A percentile compares a stretch with the other conserved stretches of the same genome.
Evolutionary conservation across 202 grass and related monocot genomes (phyloP).

Genomic region (Schoenoplectus triqueter): DNA sequence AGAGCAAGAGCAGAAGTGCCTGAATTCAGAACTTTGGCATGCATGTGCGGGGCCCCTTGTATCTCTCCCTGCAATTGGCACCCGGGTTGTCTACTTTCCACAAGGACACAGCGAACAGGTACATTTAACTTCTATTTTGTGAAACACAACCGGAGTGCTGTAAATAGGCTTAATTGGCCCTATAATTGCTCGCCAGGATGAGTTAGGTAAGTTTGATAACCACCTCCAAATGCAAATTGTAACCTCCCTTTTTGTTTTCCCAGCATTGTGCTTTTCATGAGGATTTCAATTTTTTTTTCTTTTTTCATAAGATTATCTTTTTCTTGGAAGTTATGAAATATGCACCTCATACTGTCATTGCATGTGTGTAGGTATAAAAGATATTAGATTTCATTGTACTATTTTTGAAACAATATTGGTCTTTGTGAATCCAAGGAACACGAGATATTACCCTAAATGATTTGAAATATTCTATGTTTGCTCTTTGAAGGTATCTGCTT

Average conservation of each 20-base stretch:
- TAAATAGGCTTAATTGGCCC: neutral
- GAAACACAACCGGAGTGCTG: neutral
- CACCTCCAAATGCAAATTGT: conserved; percentile 1
- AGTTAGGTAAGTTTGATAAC: conserved; percentile 1
- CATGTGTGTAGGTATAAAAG: neutral
- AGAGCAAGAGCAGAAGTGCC: conserved; percentile 79
- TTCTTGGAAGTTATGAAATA: neutral
- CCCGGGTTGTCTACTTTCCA: conserved; percentile 92
- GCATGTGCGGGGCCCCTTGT: conserved; percentile 96
- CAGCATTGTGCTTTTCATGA: neutral
- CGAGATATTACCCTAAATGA: neutral
- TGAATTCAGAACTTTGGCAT: conserved; percentile 99
- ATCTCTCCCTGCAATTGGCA: conserved; percentile 81
- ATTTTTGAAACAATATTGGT: conserved; percentile 7
- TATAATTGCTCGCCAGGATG: neutral
- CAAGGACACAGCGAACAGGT: conserved; percentile 99
- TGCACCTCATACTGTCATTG: neutral
- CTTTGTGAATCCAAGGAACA: conserved; percentile 11
- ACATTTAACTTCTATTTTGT: conserved; percentile 12
- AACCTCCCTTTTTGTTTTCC: neutral
- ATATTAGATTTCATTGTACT: neutral
- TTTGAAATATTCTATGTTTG: conserved; percentile 31
- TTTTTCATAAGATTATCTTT: neutral
- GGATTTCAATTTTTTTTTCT: neutral
- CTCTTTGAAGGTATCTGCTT: conserved; percentile 76